Percentiles rank a stretch among this genome's conserved stretches.
These are phyloP conservation scores for Ceratobasidium papillatum DNA, from an alignment of 1,284 basidiomycete species.

Conservation along the genomic window DNA sequence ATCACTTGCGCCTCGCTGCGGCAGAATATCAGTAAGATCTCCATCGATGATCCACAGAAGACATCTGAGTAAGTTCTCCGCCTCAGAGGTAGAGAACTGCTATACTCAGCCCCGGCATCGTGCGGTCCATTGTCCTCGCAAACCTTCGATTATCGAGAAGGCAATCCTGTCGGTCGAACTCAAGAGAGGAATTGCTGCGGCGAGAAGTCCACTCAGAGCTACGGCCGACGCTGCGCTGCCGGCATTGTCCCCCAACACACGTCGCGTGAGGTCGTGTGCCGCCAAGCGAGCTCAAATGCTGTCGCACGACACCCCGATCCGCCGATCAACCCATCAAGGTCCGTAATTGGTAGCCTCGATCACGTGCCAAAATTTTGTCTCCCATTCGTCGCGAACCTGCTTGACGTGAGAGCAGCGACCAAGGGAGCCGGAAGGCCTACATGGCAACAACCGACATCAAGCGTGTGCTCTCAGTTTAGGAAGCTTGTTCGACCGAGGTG, in stretches of 20 bases:
- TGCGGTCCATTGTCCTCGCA: slow-evolving; percentile 18
- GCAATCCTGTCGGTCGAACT: slow-evolving; percentile 2
- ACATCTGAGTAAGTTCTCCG: not conserved
- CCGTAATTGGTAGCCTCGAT: slow-evolving; percentile 8
- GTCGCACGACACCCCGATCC: slow-evolving; percentile 14
- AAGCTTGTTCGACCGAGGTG: not conserved
- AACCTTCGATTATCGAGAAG: slow-evolving; percentile 16
- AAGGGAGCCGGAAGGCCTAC: not conserved
- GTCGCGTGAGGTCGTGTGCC: slow-evolving; percentile 13
- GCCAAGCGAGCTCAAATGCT: slow-evolving; percentile 38
- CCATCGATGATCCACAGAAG: slow-evolving; percentile 37
- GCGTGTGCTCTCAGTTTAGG: not conserved
- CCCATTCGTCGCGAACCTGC: not conserved
- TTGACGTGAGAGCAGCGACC: slow-evolving; percentile 9
- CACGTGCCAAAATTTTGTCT: slow-evolving; percentile 9
- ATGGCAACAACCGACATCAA: not conserved
- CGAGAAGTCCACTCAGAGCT: not conserved
- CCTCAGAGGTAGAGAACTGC: slow-evolving; percentile 2
- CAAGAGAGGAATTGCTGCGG: not conserved
- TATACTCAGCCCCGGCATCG: slow-evolving; percentile 28
- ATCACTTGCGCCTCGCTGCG: slow-evolving; percentile 4
- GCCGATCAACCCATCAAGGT: not conserved
- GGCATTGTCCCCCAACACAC: not conserved
- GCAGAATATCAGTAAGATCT: slow-evolving; percentile 23
- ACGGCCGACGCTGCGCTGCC: slow-evolving; percentile 19